These are phyloP conservation scores for Pneumocystis sp. DNA, from an alignment of 1,139 yeast genomes.

Conservation along the genomic window DNA sequence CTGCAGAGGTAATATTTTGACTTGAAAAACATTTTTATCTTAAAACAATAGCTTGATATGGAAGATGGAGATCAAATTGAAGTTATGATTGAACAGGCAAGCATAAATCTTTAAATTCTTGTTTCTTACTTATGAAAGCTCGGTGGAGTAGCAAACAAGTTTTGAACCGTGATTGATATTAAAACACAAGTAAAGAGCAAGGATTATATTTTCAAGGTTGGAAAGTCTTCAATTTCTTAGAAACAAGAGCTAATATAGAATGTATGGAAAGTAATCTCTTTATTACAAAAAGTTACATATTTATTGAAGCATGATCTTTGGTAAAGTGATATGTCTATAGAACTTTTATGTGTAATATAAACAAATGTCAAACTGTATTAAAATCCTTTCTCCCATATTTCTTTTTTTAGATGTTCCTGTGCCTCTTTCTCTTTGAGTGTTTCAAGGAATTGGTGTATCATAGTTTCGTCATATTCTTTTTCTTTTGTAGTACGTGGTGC, in stretches of 20 bases:
- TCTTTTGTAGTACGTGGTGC: background rate
- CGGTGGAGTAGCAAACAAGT: background rate
- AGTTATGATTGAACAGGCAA: constrained; percentile 81
- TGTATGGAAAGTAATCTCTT: too few species aligned
- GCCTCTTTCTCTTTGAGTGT: background rate
- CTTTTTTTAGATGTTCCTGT: background rate
- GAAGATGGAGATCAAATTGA: constrained; percentile 94
- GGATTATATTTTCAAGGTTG: too few species aligned
- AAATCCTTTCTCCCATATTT: background rate
- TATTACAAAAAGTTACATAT: too few species aligned
- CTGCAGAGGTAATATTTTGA: constrained; percentile 41
- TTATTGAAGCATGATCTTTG: too few species aligned
- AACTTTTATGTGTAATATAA: too few species aligned
- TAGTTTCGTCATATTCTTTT: background rate
- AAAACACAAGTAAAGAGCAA: too few species aligned
- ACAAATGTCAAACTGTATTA: background rate
- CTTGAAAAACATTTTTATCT: background rate
- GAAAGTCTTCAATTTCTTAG: too few species aligned
- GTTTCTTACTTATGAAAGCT: background rate
- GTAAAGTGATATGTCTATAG: too few species aligned
- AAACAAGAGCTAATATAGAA: too few species aligned
- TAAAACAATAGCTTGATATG: constrained; percentile 40
- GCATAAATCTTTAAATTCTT: background rate
- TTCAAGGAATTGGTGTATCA: background rate
- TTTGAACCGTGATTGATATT: too few species aligned